Evolutionary conservation across 164 flowering plant genomes (phyloP).

Genomic region (Stephania cephalantha): DNA sequence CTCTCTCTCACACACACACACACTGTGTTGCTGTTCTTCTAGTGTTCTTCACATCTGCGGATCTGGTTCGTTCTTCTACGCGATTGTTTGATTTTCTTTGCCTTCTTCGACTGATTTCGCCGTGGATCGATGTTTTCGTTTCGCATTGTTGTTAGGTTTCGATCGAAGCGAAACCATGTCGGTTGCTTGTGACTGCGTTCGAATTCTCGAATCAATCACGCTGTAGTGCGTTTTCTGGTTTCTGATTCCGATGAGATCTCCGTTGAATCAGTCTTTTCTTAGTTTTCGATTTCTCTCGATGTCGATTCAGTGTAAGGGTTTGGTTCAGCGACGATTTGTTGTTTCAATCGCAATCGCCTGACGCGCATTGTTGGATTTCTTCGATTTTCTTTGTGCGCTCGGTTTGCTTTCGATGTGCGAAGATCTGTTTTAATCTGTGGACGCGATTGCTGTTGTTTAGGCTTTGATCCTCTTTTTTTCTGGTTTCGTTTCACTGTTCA

Average conservation of each 20-base stretch:
- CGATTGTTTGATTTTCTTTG: neutral
- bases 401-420: neutral
- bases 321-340: neutral
- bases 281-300: neutral
- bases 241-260: neutral
- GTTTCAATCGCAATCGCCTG: neutral
- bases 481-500: neutral
- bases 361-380: neutral
- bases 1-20: neutral
- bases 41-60: neutral
- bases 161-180: neutral
- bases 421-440: neutral
- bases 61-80: conserved; percentile 1
- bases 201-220: neutral
- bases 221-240: neutral
- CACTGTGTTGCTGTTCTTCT: neutral
- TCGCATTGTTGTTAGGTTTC: neutral
- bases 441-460: neutral
- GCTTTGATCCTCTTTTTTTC: neutral
- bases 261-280: neutral
- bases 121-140: neutral
- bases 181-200: conserved; percentile 9
- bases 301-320: neutral
- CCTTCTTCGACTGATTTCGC: neutral
- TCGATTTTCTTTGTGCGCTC: neutral